Conservation (phyloP, 2,329 filamentous ascomycete species). For the Microdochium nivale region DNA sequence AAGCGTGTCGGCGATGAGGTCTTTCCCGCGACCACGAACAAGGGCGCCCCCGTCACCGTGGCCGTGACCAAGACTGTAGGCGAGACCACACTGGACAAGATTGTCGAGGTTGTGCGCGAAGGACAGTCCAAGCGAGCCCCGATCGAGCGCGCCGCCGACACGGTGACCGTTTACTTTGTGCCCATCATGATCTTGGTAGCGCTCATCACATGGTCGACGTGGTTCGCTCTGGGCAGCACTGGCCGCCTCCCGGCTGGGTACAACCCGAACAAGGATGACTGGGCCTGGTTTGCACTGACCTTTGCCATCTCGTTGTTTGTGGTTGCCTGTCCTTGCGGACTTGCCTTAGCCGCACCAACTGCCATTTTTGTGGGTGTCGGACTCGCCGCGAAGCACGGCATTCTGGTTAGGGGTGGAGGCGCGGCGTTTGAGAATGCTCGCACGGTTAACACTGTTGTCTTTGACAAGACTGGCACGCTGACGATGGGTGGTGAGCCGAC, state of each 20-base stretch:
- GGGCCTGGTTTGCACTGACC: constrained; percentile 66
- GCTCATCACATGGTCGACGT: constrained; percentile 62
- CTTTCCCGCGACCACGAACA: constrained; percentile 69
- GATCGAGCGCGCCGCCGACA: constrained; percentile 66
- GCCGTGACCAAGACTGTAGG: constrained; percentile 57
- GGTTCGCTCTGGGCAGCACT: constrained; percentile 56
- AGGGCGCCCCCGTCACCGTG: constrained; percentile 52
- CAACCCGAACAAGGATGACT: constrained; percentile 47
- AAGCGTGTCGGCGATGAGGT: constrained; percentile 57
- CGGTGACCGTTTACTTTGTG: constrained; percentile 69
- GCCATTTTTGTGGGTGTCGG: constrained; percentile 78
- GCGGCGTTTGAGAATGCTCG: constrained; percentile 83
- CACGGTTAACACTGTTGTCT: constrained; percentile 68
- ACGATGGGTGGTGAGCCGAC: constrained; percentile 65
- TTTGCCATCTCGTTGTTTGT: constrained; percentile 85
- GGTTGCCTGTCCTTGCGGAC: constrained; percentile 76
- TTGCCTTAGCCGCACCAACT: constrained; percentile 78
- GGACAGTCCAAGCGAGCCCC: constrained; percentile 69
- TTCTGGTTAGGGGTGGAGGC: constrained; percentile 75
- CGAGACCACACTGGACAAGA: constrained; percentile 70
- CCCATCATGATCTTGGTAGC: constrained; percentile 63
- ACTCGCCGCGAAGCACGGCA: constrained; percentile 69
- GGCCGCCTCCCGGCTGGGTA: constrained; percentile 49
- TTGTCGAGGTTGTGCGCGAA: constrained; percentile 68
- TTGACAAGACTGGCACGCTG: constrained; percentile 83